Conservation (phyloP, 1,139 yeast genomes). For the Nakaseomyces bracarensis region DNA sequence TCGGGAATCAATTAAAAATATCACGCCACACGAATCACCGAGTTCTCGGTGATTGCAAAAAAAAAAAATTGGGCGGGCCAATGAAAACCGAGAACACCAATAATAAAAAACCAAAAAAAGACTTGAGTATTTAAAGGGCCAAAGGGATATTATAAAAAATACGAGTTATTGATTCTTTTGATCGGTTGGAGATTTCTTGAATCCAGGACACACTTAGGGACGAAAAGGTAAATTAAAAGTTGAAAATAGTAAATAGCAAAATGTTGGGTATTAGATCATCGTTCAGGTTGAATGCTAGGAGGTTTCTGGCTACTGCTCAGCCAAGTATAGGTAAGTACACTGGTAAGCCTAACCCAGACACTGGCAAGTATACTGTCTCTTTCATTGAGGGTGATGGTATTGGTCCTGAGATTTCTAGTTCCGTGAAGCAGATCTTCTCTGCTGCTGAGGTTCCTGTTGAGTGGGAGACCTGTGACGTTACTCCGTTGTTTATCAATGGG, state of each 20-base stretch:
- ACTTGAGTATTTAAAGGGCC: not conserved
- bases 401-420: conserved; percentile 89
- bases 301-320: conserved; percentile 10
- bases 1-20: too few relatives aligned
- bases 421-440: conserved; percentile 81
- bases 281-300: conserved; percentile 5
- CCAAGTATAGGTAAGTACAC: conserved; percentile 24
- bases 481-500: conserved; percentile 87
- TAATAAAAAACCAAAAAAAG: too few relatives aligned
- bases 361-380: conserved; percentile 84
- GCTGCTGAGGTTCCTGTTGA: conserved; percentile 94
- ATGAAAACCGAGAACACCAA: too few relatives aligned
- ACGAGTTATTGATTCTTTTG: too few relatives aligned
- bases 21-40: too few relatives aligned
- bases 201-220: too few relatives aligned
- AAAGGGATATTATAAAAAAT: not conserved
- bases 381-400: conserved; percentile 98
- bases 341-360: conserved; percentile 33
- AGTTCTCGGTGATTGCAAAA: too few relatives aligned
- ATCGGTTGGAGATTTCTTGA: too few relatives aligned
- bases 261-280: conserved; percentile 6
- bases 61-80: too few relatives aligned
- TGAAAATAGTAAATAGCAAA: not conserved
- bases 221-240: not conserved
- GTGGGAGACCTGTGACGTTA: conserved; percentile 96